Conservation (phyloP, 768 basidiomycete species). For the Amanita inopinata region DNA sequence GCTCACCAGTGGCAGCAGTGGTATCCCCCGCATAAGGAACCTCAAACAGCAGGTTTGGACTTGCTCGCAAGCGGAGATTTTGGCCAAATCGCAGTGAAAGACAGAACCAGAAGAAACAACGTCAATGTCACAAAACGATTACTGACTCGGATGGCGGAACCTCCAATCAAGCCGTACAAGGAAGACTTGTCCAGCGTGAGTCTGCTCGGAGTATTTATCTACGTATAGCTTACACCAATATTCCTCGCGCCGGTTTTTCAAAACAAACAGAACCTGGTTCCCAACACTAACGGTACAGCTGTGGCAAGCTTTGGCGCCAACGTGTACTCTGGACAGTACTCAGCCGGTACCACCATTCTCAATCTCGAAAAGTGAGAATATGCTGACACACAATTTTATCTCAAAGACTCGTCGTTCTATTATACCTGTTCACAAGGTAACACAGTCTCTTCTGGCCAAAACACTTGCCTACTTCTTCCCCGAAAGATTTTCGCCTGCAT, state of each 20-base stretch:
- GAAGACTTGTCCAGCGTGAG: constrained; percentile 52
- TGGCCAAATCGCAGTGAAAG: constrained; percentile 50
- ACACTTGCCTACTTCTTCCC: background rate
- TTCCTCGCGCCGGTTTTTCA: no score
- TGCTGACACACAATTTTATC: constrained; percentile 8
- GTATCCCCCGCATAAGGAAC: constrained; percentile 31
- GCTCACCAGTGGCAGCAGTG: constrained; percentile 21
- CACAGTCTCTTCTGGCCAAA: constrained; percentile 5
- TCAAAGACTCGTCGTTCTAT: constrained; percentile 77
- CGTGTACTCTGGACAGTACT: constrained; percentile 82
- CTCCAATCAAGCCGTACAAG: constrained; percentile 25
- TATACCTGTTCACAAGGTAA: constrained; percentile 85
- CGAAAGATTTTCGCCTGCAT: constrained; percentile 81
- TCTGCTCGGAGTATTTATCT: constrained; percentile 8
- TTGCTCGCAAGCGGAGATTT: constrained; percentile 75
- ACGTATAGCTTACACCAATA: constrained; percentile 9
- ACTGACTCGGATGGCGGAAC: constrained; percentile 28
- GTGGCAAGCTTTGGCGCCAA: constrained; percentile 67
- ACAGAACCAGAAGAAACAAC: constrained; percentile 29
- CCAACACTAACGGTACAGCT: constrained; percentile 72
- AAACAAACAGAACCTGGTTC: constrained; percentile 49
- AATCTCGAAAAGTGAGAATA: background rate
- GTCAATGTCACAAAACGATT: constrained; percentile 42
- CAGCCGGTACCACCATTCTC: constrained; percentile 37
- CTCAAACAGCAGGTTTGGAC: constrained; percentile 51